Percentiles rank a stretch among this genome's conserved stretches.
Evolutionary conservation across 768 basidiomycete species (phyloP).

Genomic region (Postia placenta): DNA sequence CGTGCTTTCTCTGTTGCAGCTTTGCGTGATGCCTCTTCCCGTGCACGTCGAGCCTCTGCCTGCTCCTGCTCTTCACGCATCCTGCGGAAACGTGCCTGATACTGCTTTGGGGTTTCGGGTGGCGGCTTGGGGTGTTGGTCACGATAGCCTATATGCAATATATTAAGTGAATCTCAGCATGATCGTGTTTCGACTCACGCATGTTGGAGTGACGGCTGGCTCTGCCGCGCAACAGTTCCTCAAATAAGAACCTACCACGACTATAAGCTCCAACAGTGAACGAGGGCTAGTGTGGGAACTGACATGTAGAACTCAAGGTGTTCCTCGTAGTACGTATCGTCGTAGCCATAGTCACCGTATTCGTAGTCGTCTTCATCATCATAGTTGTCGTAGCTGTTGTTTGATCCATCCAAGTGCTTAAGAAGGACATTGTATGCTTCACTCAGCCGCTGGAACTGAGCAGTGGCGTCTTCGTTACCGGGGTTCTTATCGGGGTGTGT

Average conservation of each 20-base stretch:
- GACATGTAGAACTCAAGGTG: constrained; percentile 43
- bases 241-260: constrained; percentile 40
- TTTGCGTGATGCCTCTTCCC: constrained; percentile 44
- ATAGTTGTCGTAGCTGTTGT: constrained; percentile 28
- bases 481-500: constrained; percentile 79
- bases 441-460: constrained; percentile 61
- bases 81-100: constrained; percentile 43
- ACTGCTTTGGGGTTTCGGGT: constrained; percentile 47
- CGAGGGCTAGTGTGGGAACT: no score
- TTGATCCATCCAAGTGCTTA: constrained; percentile 43
- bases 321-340: constrained; percentile 24
- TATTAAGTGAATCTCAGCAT: background rate
- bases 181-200: constrained; percentile 5
- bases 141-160: constrained; percentile 6
- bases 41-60: constrained; percentile 46
- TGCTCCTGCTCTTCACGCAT: constrained; percentile 47
- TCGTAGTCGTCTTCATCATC: constrained; percentile 28
- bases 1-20: constrained; percentile 39
- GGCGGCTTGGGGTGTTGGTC: constrained; percentile 17
- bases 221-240: constrained; percentile 36
- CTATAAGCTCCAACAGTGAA: no score
- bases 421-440: constrained; percentile 62
- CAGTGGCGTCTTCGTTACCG: constrained; percentile 57
- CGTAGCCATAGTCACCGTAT: constrained; percentile 26
- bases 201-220: constrained; percentile 17